Percentiles rank a stretch among this genome's conserved stretches.
Conservation (phyloP, 306 rosid genomes). For the Malus fusca region DNA sequence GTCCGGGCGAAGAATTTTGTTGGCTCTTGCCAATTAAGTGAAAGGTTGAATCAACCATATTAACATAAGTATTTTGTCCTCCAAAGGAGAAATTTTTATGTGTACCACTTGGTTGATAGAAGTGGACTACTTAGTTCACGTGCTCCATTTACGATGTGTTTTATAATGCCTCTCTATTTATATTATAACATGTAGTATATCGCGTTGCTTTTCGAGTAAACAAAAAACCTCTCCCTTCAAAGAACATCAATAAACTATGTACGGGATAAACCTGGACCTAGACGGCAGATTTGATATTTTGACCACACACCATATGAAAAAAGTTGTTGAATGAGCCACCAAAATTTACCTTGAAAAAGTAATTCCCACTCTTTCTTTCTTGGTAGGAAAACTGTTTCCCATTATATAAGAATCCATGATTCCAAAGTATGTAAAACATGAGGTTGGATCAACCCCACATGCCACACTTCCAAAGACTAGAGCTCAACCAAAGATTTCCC, state of each 20-base stretch:
- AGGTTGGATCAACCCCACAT: constrained; percentile 42
- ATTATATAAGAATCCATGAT: constrained; percentile 15
- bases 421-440: constrained; percentile 18
- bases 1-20: too few species aligned
- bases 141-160: too few species aligned
- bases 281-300: not conserved
- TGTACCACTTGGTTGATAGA: too few species aligned
- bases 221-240: not conserved
- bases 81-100: too few species aligned
- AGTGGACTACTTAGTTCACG: too few species aligned
- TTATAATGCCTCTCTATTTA: too few species aligned
- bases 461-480: constrained; percentile 7
- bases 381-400: constrained; percentile 19
- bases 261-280: not conserved
- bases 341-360: constrained; percentile 2
- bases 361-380: constrained; percentile 2
- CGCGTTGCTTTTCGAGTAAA: too few species aligned
- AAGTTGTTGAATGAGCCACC: not conserved
- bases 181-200: too few species aligned
- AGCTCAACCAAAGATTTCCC: not conserved
- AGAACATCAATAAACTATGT: not conserved
- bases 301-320: not conserved
- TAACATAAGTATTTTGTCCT: too few species aligned
- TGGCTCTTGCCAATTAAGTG: too few species aligned
- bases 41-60: too few species aligned